Conservation (phyloP, 805 yeast species). For the Saturnispora besseyi region DNA sequence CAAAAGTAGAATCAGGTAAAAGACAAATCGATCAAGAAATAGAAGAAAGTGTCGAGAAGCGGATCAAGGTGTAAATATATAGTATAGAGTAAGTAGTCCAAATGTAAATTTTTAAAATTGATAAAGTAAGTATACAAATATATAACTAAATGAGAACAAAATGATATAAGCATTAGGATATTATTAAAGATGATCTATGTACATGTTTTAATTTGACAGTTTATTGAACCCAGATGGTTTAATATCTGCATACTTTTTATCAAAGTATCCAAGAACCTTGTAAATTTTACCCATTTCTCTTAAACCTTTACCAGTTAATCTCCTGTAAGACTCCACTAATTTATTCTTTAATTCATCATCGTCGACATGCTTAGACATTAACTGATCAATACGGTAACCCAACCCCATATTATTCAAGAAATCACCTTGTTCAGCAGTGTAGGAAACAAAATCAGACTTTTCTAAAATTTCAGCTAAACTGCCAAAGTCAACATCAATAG, state of each 20-base stretch:
- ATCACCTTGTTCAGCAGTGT: conserved; percentile 54
- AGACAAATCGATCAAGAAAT: conserved; percentile 6
- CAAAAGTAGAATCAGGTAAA: conserved; percentile 3
- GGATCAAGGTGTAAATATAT: background rate
- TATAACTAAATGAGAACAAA: no score
- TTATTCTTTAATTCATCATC: conserved; percentile 39
- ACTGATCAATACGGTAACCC: conserved; percentile 55
- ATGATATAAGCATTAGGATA: no score
- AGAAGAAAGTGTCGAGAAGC: background rate
- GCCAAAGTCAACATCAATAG: conserved; percentile 76
- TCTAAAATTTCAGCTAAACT: conserved; percentile 37
- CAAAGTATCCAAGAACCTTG: conserved; percentile 52
- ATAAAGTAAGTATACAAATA: no score
- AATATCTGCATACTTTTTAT: conserved; percentile 31
- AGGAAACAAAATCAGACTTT: conserved; percentile 17
- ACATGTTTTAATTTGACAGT: background rate
- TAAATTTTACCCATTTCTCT: conserved; percentile 69
- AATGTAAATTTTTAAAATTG: no score
- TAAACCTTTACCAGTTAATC: conserved; percentile 54
- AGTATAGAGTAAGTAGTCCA: no score
- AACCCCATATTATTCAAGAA: conserved; percentile 73
- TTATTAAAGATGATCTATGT: background rate
- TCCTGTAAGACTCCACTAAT: conserved; percentile 46
- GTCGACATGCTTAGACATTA: conserved; percentile 34
- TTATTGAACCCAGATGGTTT: conserved; percentile 52